Conservation (phyloP, 495 filamentous ascomycete species). For the Talaromyces liani region DNA sequence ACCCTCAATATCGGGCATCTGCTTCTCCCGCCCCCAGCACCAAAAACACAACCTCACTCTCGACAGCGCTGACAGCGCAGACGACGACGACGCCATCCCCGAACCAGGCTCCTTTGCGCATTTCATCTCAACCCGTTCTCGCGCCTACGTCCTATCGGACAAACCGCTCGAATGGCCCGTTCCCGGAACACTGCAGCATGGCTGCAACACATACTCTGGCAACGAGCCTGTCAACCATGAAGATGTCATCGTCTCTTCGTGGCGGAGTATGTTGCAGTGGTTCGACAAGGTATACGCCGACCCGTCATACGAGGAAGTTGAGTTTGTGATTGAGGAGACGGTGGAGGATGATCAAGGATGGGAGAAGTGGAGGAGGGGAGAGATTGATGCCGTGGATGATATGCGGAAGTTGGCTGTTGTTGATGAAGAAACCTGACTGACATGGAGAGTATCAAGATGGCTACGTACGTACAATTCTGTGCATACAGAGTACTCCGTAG, state of each 20-base stretch:
- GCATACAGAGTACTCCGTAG: too few species aligned
- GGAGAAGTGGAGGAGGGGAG: constrained; percentile 1
- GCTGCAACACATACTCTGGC: constrained; percentile 42
- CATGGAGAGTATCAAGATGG: too few species aligned
- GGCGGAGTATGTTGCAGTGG: constrained; percentile 34
- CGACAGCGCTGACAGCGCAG: not conserved
- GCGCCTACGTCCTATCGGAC: constrained; percentile 51
- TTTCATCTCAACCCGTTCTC: constrained; percentile 44
- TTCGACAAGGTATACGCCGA: constrained; percentile 26
- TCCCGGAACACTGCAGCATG: constrained; percentile 26
- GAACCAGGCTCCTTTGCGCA: constrained; percentile 22
- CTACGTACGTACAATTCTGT: too few species aligned
- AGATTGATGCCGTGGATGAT: constrained; percentile 2
- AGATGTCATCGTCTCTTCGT: constrained; percentile 32
- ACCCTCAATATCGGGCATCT: constrained; percentile 25
- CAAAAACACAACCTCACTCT: not conserved
- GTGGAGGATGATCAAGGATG: constrained; percentile 3
- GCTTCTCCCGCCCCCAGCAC: constrained; percentile 27
- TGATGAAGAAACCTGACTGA: too few species aligned
- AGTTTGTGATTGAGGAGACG: constrained; percentile 7
- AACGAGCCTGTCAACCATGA: constrained; percentile 33
- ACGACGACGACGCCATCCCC: not conserved
- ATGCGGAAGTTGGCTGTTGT: not conserved
- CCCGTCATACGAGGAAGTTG: constrained; percentile 21
- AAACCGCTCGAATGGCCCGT: constrained; percentile 41